Evolutionary conservation across 371 early-diverging fungal species (phyloP).

Genomic region (Haplosporangium sp.): DNA sequence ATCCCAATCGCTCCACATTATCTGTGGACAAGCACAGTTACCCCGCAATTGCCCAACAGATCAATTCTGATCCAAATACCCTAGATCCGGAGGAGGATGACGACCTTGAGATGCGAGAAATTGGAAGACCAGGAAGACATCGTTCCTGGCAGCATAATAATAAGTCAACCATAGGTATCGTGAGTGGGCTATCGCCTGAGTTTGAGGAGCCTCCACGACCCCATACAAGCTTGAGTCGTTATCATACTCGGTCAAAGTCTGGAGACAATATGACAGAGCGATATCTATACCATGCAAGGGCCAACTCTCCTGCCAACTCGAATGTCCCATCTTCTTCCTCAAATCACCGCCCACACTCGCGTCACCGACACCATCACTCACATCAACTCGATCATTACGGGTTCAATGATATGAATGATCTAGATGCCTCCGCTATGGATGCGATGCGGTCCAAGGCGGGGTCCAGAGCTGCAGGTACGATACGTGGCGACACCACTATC

Average conservation of each 20-base stretch:
- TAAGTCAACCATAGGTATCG: constrained; percentile 34
- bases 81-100: neutral
- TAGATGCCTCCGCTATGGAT: constrained; percentile 17
- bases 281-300: constrained; percentile 29
- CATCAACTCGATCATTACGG: neutral
- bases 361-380: constrained; percentile 22
- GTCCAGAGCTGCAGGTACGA: constrained; percentile 29
- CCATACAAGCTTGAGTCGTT: constrained; percentile 33
- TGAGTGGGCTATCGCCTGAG: constrained; percentile 39
- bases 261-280: constrained; percentile 26
- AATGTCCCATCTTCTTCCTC: constrained; percentile 19
- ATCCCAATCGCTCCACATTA: constrained; percentile 11
- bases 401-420: constrained; percentile 13
- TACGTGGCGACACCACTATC: constrained; percentile 4
- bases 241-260: constrained; percentile 3
- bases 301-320: constrained; percentile 20
- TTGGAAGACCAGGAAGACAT: constrained; percentile 10
- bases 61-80: constrained; percentile 2
- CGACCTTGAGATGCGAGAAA: constrained; percentile 28
- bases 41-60: constrained; percentile 5
- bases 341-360: constrained; percentile 26
- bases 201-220: constrained; percentile 21
- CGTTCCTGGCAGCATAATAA: constrained; percentile 39
- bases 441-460: constrained; percentile 29
- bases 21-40: constrained; percentile 1